A percentile compares a stretch with the other conserved stretches of the same genome.
phyloP scores from a whole-genome alignment of 2,329 filamentous ascomycete species.

The Coleophoma crateriformis region DNA sequence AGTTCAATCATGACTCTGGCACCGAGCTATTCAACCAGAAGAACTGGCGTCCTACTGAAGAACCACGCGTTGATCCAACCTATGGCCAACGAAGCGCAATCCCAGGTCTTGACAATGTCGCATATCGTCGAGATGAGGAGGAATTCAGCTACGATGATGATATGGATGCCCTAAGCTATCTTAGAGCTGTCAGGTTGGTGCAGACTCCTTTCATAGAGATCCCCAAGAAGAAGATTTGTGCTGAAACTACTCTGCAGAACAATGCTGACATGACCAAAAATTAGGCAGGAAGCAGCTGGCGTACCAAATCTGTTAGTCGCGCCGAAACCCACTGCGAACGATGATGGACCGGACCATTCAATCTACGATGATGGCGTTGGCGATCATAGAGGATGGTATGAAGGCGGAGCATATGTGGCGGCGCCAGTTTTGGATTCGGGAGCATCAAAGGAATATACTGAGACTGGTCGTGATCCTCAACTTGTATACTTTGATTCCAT shows the following conservation, averaged over 20 bases:
- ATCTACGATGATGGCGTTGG: constrained; percentile 44
- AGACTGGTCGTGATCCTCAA: constrained; percentile 38
- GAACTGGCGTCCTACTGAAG: constrained; percentile 12
- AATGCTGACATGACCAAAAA: constrained; percentile 37
- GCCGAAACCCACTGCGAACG: constrained; percentile 34
- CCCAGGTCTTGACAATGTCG: constrained; percentile 49
- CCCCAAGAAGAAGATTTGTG: constrained; percentile 14
- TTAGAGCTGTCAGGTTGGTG: constrained; percentile 65
- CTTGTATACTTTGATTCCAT: constrained; percentile 65
- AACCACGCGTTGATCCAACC: constrained; percentile 47
- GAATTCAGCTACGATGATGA: constrained; percentile 65
- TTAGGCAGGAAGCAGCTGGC: constrained; percentile 66
- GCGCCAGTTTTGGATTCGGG: constrained; percentile 31
- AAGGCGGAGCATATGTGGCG: constrained; percentile 75
- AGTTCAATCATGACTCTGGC: constrained; percentile 9
- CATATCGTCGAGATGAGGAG: constrained; percentile 32
- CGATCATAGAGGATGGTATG: constrained; percentile 60
- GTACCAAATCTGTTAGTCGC: constrained; percentile 70
- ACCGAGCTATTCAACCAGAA: constrained; percentile 15
- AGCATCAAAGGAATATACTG: constrained; percentile 18
- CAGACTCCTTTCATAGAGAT: constrained; percentile 1
- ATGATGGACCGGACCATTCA: constrained; percentile 30
- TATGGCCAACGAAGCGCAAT: constrained; percentile 72
- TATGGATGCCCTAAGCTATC: constrained; percentile 60
- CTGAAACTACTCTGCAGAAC: constrained; percentile 31